These are phyloP conservation scores for Aureobasidium sp. DNA, from an alignment of 2,329 filamentous ascomycete genomes.

Conservation along the genomic window DNA sequence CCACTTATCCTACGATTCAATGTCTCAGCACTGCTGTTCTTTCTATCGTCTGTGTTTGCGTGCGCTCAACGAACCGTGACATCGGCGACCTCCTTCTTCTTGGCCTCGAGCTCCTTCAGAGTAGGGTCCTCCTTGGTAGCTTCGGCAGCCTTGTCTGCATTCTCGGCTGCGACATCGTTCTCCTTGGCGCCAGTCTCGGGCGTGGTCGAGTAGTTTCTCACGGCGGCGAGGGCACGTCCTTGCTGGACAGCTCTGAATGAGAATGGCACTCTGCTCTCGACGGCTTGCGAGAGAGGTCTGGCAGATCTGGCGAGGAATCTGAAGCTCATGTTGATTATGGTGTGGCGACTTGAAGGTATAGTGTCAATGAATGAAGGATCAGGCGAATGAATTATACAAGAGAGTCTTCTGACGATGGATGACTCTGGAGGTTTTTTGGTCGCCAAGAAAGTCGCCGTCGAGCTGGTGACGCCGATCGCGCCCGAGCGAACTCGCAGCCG, in stretches of 20 bases:
- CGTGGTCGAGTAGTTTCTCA: conserved; percentile 41
- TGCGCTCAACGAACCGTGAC: conserved; percentile 62
- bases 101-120: conserved; percentile 63
- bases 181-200: conserved; percentile 35
- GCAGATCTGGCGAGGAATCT: conserved; percentile 12
- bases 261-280: conserved; percentile 18
- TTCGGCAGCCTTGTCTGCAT: conserved; percentile 25
- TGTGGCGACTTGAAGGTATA: neutral
- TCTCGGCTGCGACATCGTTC: conserved; percentile 31
- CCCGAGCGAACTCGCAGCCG: neutral
- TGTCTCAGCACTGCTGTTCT: conserved; percentile 12
- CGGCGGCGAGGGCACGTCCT: conserved; percentile 26
- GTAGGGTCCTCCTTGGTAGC: conserved; percentile 34
- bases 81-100: conserved; percentile 67
- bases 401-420: neutral
- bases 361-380: neutral
- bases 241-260: conserved; percentile 32
- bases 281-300: conserved; percentile 14
- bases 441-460: conserved; percentile 7
- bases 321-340: conserved; percentile 1
- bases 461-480: conserved; percentile 2
- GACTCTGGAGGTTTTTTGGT: conserved; percentile 1
- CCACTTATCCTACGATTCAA: conserved; percentile 69
- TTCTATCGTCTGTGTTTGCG: neutral
- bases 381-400: neutral